Evolutionary conservation across 2,329 filamentous ascomycete genomes (phyloP), one percentile per base, ranked within the genome.

Genomic region (Xylaria hypoxylon): DNA sequence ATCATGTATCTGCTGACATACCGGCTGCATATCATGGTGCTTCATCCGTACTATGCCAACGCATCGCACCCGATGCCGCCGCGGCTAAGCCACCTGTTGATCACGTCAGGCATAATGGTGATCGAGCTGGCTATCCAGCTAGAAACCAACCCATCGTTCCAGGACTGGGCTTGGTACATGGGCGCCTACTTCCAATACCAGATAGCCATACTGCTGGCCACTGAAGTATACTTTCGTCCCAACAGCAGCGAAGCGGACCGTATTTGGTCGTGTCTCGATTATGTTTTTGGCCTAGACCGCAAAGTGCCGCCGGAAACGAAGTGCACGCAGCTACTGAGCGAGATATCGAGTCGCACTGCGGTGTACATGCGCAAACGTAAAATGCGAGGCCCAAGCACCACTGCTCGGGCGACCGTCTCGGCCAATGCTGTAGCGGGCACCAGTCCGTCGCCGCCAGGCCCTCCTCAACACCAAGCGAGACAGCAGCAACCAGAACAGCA

Each of bases 151-250:
- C 75, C 74, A 0, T 65, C 74, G 4, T 84, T 92, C 42, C 77
- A 79, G 1, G 79, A 79, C 1, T 94, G 90, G 90, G 78, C 82
- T 1, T 94, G 92, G 92, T 93, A 93, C 71, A 74, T 81, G 13
- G 90, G 90, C 4, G 90, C 91, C 5, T 86, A 91, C 69, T 89
- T 92, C 68, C 91, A 93, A 75, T 92, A 90, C 76, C 91, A 93
- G 73, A 84, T 86, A 4, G 89, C 90, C 0, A 82, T 94, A 35
- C 82, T 94, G 1, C 80, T 94, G 24, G 82, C 92, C 6, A 85
- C 87, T 24, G 90, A 94, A 74, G 79, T 92, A 3, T 90, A 88
- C 74, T 84, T 85, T 52, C 83, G 84, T 45, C 86, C 88, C 0
- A 79, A 84, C 59, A 82, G 85, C 53, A 83, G 83, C 57, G 84